phyloP scores from a whole-genome alignment of 2,329 filamentous ascomycete species.

The Pseudopyricularia cyperi region DNA sequence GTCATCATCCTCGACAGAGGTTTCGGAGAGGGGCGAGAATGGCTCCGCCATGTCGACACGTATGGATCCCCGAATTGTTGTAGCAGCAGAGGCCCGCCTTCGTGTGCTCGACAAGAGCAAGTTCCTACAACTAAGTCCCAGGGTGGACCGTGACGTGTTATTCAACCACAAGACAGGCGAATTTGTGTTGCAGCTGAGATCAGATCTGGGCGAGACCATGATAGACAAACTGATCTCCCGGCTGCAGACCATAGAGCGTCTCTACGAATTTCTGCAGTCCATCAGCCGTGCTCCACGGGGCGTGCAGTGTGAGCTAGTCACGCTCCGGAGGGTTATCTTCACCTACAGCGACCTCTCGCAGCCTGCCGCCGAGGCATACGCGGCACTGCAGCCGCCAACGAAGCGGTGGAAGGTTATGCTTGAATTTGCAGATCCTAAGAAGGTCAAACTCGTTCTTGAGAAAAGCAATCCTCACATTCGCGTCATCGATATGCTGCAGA shows the following conservation, averaged over 20 bases:
- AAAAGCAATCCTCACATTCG: slow-evolving; percentile 54
- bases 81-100: slow-evolving; percentile 40
- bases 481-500: slow-evolving; percentile 43
- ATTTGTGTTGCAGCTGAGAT: slow-evolving; percentile 48
- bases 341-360: slow-evolving; percentile 39
- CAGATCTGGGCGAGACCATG: slow-evolving; percentile 44
- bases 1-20: slow-evolving; percentile 4
- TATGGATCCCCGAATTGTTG: slow-evolving; percentile 17
- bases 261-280: slow-evolving; percentile 57
- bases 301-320: slow-evolving; percentile 45
- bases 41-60: slow-evolving; percentile 14
- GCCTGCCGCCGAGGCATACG: not conserved
- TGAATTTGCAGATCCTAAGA: slow-evolving; percentile 36
- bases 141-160: slow-evolving; percentile 46
- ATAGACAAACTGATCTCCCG: slow-evolving; percentile 45
- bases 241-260: slow-evolving; percentile 53
- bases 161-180: slow-evolving; percentile 47
- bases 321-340: slow-evolving; percentile 52
- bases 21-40: not conserved
- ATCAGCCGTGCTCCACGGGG: slow-evolving; percentile 42
- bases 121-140: slow-evolving; percentile 40
- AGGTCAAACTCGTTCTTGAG: slow-evolving; percentile 46
- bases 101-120: slow-evolving; percentile 37
- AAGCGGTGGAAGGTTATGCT: slow-evolving; percentile 41
- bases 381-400: not conserved